These are phyloP conservation scores for Stipa capillata DNA, from an alignment of 176 grass and related monocot species.

Conservation along the genomic window DNA sequence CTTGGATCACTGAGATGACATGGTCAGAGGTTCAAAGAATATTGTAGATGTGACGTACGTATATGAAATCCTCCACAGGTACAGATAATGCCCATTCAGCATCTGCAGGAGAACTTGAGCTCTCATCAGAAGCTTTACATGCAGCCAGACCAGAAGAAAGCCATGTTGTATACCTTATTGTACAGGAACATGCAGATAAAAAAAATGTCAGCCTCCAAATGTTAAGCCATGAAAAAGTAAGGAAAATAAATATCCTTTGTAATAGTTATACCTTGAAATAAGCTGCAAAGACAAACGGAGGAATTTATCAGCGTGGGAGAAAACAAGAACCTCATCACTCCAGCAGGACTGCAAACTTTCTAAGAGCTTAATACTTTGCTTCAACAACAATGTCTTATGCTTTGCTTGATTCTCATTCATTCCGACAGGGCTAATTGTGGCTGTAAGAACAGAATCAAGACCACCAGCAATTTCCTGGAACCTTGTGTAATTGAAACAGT, in stretches of 20 bases:
- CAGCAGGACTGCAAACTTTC: conserved; percentile 82
- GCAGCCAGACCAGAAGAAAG: conserved; percentile 75
- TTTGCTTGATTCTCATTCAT: conserved; percentile 34
- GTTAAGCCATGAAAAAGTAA: conserved; percentile 19
- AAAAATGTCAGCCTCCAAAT: not conserved
- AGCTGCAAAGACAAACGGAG: conserved; percentile 91
- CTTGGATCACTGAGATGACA: conserved; percentile 1
- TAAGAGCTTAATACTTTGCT: conserved; percentile 83
- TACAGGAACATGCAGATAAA: conserved; percentile 1
- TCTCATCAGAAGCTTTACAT: conserved; percentile 48
- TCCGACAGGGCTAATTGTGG: conserved; percentile 46
- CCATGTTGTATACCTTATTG: conserved; percentile 84
- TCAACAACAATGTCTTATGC: conserved; percentile 40
- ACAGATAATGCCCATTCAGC: conserved; percentile 76
- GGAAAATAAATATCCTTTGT: not conserved
- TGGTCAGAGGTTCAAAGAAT: not conserved
- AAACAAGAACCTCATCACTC: conserved; percentile 89
- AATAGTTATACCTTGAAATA: conserved; percentile 65
- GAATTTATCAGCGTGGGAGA: conserved; percentile 91
- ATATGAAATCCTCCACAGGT: conserved; percentile 82
- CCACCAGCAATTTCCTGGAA: conserved; percentile 99
- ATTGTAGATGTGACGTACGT: conserved; percentile 47
- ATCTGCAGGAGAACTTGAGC: conserved; percentile 34
- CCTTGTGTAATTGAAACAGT: conserved; percentile 47
- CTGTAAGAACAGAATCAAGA: conserved; percentile 69